These are phyloP conservation scores for Hemileccinum impolitum DNA, from an alignment of 768 basidiomycete species.

Conservation along the genomic window DNA sequence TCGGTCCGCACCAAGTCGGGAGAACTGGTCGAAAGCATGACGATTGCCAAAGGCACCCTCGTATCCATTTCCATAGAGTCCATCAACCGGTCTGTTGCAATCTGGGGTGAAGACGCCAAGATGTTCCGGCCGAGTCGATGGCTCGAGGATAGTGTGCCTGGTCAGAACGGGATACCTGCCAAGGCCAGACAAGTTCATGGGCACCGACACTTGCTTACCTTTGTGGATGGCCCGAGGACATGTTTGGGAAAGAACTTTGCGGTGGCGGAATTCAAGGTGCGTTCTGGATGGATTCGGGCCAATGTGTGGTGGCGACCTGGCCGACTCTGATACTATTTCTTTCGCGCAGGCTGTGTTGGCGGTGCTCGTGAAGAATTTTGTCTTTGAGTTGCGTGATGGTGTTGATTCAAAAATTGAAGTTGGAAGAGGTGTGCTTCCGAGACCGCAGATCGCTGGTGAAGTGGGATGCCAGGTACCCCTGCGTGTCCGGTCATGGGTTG, in stretches of 20 bases:
- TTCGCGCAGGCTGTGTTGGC: conserved; percentile 38
- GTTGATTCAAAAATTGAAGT: conserved; percentile 15
- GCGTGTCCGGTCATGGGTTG: conserved; percentile 13
- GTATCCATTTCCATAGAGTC: conserved; percentile 42
- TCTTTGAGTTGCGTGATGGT: conserved; percentile 36
- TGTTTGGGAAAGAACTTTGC: conserved; percentile 52
- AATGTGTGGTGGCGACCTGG: no score
- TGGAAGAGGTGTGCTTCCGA: neutral
- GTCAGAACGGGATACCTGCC: conserved; percentile 17
- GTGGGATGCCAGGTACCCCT: conserved; percentile 22
- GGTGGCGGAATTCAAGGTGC: conserved; percentile 34
- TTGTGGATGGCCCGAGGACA: conserved; percentile 45
- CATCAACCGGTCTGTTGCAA: conserved; percentile 46
- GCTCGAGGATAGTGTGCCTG: conserved; percentile 34
- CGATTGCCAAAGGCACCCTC: conserved; percentile 45
- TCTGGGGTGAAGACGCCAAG: conserved; percentile 62
- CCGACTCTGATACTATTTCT: neutral
- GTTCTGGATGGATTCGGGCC: neutral
- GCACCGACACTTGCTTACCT: conserved; percentile 48
- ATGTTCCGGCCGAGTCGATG: conserved; percentile 64
- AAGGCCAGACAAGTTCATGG: conserved; percentile 42
- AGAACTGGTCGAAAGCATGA: conserved; percentile 33
- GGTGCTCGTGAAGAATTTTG: conserved; percentile 41
- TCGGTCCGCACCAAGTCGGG: conserved; percentile 45
- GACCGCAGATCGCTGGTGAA: conserved; percentile 15